Evolutionary conservation across 2,329 filamentous ascomycete genomes (phyloP), one percentile per base, ranked within the genome.

Genomic region (Pseudogymnoascus sp.): DNA sequence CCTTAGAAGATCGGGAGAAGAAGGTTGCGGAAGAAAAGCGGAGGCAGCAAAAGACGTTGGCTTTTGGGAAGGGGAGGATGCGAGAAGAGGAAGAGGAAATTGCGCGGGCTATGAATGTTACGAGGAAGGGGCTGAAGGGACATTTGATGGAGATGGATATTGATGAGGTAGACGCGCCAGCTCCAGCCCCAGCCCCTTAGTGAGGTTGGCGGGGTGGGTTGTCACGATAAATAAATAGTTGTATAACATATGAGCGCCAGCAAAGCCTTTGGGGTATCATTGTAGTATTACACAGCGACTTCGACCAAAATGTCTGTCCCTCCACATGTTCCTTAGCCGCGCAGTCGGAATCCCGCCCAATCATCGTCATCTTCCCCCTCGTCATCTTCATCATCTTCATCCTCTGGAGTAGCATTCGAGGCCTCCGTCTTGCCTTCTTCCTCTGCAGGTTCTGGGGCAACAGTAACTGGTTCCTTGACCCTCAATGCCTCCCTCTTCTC

Each of bases 401-500:
- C 72, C 2, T 75, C 75, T 2, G 74, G 73, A 3, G 74, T 67
- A 42, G 28, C 73, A 72, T 5, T 70, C 10, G 59, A 28, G 13
- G 33, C 71, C 2, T 65, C 69, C 8, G 67, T 68, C 4, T 62
- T 60, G 57, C 69, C 69, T 21, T 71, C 67, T 62, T 72, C 67
- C 62, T 72, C 69, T 68, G 57, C 10, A 13, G 47, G 26, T 57
- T 44, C 71, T 73, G 59, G 67, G n/a, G 68, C 67, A 33, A 66
- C 67, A 17, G 69, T 68, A 35, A 65, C 68, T 50, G 71, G 74
- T 64, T 75, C 75, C 28, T 74, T 77, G 38, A 69, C 70, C 53
- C 84, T 79, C 66, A 93, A 73, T 63, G 85, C 84, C 71, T 93
- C 90, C 57, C 89, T 80, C 73, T 85, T 86, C 71, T 90, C 85